Evolutionary conservation across 1,284 basidiomycete genomes (phyloP).

Genomic region (Porodaedalea pini): DNA sequence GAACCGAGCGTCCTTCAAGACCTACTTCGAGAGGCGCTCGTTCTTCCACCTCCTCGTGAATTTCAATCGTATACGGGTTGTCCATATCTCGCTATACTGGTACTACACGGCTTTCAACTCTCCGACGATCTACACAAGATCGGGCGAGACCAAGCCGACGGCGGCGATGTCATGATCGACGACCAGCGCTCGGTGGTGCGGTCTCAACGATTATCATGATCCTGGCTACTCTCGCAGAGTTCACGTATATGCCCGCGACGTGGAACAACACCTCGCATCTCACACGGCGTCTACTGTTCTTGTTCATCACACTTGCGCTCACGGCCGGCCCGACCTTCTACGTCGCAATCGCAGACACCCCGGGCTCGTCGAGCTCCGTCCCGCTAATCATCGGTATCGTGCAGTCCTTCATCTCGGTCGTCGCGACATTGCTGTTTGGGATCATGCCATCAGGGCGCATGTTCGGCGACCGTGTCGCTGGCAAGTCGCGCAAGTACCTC

Average conservation of each 20-base stretch:
- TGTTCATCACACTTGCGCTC: constrained; percentile 78
- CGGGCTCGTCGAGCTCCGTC: constrained; percentile 58
- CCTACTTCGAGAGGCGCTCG: constrained; percentile 93
- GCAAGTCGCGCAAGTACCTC: constrained; percentile 91
- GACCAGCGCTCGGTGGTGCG: constrained; percentile 84
- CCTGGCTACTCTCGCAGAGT: constrained; percentile 85
- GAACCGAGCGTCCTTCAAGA: constrained; percentile 95
- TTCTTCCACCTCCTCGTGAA: constrained; percentile 94
- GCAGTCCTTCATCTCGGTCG: constrained; percentile 86
- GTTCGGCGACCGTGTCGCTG: constrained; percentile 93
- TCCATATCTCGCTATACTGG: constrained; percentile 90
- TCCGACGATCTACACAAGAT: constrained; percentile 69
- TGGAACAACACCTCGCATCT: constrained; percentile 98
- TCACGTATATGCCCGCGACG: constrained; percentile 92
- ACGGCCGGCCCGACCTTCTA: constrained; percentile 91
- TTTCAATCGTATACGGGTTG: constrained; percentile 97
- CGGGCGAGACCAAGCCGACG: constrained; percentile 47
- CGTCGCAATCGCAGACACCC: constrained; percentile 69
- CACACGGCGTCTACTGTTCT: constrained; percentile 80
- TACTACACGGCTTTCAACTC: constrained; percentile 95
- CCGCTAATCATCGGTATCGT: constrained; percentile 87
- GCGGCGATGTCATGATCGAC: constrained; percentile 86
- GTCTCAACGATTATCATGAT: constrained; percentile 93
- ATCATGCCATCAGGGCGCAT: constrained; percentile 89
- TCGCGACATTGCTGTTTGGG: constrained; percentile 79